Evolutionary conservation across 2,329 filamentous ascomycete species (phyloP), one percentile per base, ranked within the genome.

Genomic region (Cladophialophora carrionii): DNA sequence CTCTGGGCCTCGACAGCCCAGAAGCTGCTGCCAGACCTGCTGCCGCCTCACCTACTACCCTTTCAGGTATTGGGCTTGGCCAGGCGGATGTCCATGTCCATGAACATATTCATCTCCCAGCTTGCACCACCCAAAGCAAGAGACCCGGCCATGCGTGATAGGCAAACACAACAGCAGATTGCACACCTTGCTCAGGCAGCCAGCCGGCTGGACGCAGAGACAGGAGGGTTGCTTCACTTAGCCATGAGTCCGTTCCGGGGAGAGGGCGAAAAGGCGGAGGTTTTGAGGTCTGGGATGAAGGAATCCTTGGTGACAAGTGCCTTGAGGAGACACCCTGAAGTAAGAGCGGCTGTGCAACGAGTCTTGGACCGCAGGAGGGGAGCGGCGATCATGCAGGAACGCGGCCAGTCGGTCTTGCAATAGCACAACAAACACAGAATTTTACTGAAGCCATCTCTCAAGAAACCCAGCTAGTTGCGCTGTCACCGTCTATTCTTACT

Each of bases 301-400:
- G 91, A 95, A 73, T 96, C 92, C 84, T 81, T 98, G 71, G 87
- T 97, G 57, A 88, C 96, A 76, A 96, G 96, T 74, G 93, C 88
- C 14, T 90, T 96, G 65, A 84, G 87, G 70, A 87, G 85, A 55
- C 90, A 94, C 76, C 88, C 88, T 0, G 91, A 94, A 78, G 94
- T 98, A 8, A 85, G 88, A 71, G 88, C 91, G 76, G 92, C 92
- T 0, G 82, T 96, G 71, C 87, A 87, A 26, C 84, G 83, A 64
- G 87, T 88, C 31, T 29, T 69, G 46, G 68, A 64, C 20, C 58
- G 69, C 43, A 63, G 69, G 46, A 67, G 58, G 58, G 51, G 37
- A 24, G 57, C 63, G 9, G 57, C 66, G n/a, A 57, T 67, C 37
- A 37, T 64, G 54, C 61, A 34, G 63, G 62, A 12, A 37, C 31